Evolutionary conservation across 768 basidiomycete species (phyloP), one percentile per base, ranked within the genome.

Genomic region (Rubroboletus pulcherrimus): DNA sequence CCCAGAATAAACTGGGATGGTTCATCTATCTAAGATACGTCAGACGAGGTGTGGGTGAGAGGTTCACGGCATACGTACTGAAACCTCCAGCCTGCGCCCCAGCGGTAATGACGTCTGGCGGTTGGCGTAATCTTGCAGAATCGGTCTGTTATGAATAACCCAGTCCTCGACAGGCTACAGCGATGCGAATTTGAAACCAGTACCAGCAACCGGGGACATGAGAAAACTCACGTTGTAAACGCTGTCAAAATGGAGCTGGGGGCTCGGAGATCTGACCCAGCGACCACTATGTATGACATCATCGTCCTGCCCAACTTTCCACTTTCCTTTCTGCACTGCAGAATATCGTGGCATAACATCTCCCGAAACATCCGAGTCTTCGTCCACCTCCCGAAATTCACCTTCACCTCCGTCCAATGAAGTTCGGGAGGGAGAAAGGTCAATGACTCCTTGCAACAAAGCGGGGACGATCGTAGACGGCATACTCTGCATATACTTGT

Each of bases 91-190:
- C 24, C 66, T 63, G 19, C 21, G 31, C 8, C 70, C 66, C 26
- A 72, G 49, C 1, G 69, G 66, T 43, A 67, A 53, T 11, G 58
- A 56, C 9, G 38, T 49, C 56, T 72, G 69, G 21, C 70, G 64
- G 9, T 70, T 43, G 0, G 70, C 68, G 30, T 66, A 72, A 29
- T 68, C 61, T 49, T 61, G 64, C 24, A 70, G 35, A 21, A 68
- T 51, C 0, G 61, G 64, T 49, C 40, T 61, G 21, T 51, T 70
- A 31, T 70, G 64, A 11, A 30, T 12, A 0, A 63, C 61, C 69
- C 69, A 70, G 6, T 68, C 59, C 2, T 49, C 55, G 0, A 46
- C 51, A 9, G 59, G 35, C 69, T 72, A 30, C 7, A 52, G 12
- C 7, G 34, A 43, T 7, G 6, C 4, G 7, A 10, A 26, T 48